These are phyloP conservation scores for Larix kaempferi DNA, from an alignment of 75 land plant species.

Conservation along the genomic window DNA sequence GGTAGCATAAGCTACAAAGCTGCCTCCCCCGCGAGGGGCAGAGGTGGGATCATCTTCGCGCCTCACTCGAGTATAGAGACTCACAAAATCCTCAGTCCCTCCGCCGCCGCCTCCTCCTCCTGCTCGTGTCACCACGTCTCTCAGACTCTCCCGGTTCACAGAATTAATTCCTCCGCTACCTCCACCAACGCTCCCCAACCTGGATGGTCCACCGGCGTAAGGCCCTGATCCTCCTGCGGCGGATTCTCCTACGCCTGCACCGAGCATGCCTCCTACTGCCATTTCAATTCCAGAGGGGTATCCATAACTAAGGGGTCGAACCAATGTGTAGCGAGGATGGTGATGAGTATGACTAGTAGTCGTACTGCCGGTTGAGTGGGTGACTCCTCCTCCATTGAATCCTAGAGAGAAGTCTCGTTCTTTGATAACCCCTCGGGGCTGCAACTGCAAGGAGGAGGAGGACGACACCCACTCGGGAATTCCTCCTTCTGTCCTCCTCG, in stretches of 20 bases:
- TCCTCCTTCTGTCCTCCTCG: constrained; percentile 9
- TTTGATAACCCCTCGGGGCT: constrained; percentile 11
- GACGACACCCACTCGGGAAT: constrained; percentile 54
- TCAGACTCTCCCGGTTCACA: constrained; percentile 41
- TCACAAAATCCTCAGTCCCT: constrained; percentile 14
- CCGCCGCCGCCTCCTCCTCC: not conserved
- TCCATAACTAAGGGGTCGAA: constrained; percentile 12
- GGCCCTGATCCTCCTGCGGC: not conserved
- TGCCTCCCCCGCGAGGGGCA: constrained; percentile 10
- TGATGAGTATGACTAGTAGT: not conserved
- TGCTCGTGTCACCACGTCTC: constrained; percentile 26
- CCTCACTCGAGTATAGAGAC: not conserved
- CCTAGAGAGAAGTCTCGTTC: constrained; percentile 63
- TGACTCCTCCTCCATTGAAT: constrained; percentile 35
- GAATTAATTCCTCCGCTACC: constrained; percentile 20
- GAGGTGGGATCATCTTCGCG: constrained; percentile 9
- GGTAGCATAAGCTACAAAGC: constrained; percentile 7
- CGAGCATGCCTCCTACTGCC: constrained; percentile 37
- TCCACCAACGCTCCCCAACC: not conserved
- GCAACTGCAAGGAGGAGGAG: constrained; percentile 14
- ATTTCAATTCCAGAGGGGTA: constrained; percentile 28
- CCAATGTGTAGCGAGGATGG: not conserved
- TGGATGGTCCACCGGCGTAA: constrained; percentile 18
- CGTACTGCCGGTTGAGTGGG: constrained; percentile 1
- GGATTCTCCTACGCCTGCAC: constrained; percentile 17